Conservation (phyloP, 106 monocot species). For the Dendrobium huoshanense region DNA sequence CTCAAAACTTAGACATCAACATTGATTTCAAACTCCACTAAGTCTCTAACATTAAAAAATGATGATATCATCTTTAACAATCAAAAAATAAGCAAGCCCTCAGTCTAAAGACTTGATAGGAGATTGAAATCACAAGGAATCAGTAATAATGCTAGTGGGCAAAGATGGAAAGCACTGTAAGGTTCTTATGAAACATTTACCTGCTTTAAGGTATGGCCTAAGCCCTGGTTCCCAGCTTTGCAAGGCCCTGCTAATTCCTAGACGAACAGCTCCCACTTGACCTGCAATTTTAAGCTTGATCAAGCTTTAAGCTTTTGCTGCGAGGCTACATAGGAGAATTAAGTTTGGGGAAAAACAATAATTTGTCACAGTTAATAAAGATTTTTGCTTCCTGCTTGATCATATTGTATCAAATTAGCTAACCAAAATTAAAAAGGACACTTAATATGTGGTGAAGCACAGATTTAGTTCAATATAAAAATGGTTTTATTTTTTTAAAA, state of each 20-base stretch:
- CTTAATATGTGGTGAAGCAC: background rate
- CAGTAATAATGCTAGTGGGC: background rate
- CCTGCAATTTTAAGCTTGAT: slow-evolving; percentile 39
- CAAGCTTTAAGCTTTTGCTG: background rate
- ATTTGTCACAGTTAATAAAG: background rate
- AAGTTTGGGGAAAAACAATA: no score
- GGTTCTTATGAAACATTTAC: slow-evolving; percentile 26
- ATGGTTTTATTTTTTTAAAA: background rate
- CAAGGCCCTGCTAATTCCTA: slow-evolving; percentile 93
- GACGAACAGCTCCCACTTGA: slow-evolving; percentile 91
- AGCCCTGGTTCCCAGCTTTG: slow-evolving; percentile 89
- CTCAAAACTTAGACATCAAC: no score
- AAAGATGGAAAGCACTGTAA: background rate
- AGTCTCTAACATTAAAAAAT: no score
- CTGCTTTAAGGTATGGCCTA: slow-evolving; percentile 77
- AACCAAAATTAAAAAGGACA: background rate
- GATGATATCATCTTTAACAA: no score
- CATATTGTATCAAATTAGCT: background rate
- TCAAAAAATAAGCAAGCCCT: no score
- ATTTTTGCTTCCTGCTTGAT: background rate
- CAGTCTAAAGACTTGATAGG: background rate
- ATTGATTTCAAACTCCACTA: no score
- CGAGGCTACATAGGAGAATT: no score
- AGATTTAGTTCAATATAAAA: background rate
- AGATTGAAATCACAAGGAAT: background rate